Evolutionary conservation across 148 eudicot species (phyloP).

Genomic region (Simmondsia chinensis): DNA sequence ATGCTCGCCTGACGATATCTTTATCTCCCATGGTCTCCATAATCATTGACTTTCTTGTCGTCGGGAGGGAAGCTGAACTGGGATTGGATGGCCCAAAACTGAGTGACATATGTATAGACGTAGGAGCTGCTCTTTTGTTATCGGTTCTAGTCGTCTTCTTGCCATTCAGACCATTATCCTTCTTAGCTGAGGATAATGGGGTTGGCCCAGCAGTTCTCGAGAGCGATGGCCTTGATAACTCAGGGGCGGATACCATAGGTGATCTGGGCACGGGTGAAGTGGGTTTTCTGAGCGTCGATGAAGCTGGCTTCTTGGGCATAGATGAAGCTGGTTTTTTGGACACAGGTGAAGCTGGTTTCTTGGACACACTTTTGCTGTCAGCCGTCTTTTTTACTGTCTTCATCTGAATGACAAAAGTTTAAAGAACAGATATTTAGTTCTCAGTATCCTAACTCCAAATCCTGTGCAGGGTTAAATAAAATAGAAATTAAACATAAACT

Average conservation of each 20-base stretch:
- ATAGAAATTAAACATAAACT: neutral
- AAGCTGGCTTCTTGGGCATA: conserved; percentile 12
- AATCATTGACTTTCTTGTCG: conserved; percentile 56
- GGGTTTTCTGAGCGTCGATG: conserved; percentile 10
- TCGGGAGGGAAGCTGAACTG: conserved; percentile 21
- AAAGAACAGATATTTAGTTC: neutral
- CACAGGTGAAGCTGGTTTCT: conserved; percentile 27
- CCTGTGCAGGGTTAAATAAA: neutral
- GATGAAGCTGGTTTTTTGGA: conserved; percentile 32
- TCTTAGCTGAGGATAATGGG: conserved; percentile 30
- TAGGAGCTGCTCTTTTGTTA: conserved; percentile 37
- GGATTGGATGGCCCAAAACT: conserved; percentile 39
- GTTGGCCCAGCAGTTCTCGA: conserved; percentile 23
- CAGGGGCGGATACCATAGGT: conserved; percentile 32
- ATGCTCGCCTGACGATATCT: conserved; percentile 86
- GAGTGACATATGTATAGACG: conserved; percentile 72
- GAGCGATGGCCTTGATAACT: conserved; percentile 28
- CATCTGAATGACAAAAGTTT: conserved; percentile 20
- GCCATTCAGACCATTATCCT: conserved; percentile 26
- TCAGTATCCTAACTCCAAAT: neutral
- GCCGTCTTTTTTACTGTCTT: conserved; percentile 28
- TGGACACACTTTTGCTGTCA: conserved; percentile 17
- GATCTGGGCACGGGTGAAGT: conserved; percentile 29
- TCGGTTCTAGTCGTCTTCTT: conserved; percentile 30
- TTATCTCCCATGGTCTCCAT: conserved; percentile 99